Evolutionary conservation across 176 grass and related monocot species (phyloP).

Genomic region (Calamus simplicifolius): DNA sequence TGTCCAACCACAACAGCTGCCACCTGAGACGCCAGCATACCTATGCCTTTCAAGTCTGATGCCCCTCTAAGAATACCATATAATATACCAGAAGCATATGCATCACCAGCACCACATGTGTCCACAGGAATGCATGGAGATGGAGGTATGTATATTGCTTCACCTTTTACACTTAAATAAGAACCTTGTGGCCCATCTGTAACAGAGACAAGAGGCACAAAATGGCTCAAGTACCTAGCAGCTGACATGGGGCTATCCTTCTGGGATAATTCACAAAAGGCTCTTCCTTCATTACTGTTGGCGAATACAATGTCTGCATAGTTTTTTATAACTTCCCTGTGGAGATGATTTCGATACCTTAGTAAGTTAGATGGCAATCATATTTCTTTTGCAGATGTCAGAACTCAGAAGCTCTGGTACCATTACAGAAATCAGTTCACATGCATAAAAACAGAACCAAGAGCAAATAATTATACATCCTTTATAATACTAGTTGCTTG

Average conservation of each 20-base stretch:
- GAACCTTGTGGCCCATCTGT: slow-evolving; percentile 70
- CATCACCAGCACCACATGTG: slow-evolving; percentile 85
- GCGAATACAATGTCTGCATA: no score
- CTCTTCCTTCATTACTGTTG: no score
- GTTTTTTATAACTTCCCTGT: slow-evolving; percentile 12
- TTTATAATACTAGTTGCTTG: no score
- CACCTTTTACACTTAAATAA: slow-evolving; percentile 76
- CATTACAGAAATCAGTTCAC: no score
- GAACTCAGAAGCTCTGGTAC: no score
- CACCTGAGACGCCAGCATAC: slow-evolving; percentile 57
- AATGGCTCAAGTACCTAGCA: slow-evolving; percentile 66
- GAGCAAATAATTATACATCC: no score
- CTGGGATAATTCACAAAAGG: slow-evolving; percentile 40
- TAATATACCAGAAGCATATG: slow-evolving; percentile 79
- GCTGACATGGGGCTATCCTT: slow-evolving; percentile 51
- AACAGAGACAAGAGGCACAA: slow-evolving; percentile 66
- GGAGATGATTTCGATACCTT: no score
- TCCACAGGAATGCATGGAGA: slow-evolving; percentile 55
- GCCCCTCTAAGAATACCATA: slow-evolving; percentile 72
- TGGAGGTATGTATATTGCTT: slow-evolving; percentile 82
- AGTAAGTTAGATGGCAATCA: no score
- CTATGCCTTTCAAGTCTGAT: slow-evolving; percentile 73
- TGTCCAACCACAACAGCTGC: slow-evolving; percentile 73
- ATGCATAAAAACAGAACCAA: no score
- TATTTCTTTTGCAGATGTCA: no score